These are phyloP conservation scores for Pseudonitzschia multistriata DNA, from an alignment of 108 stramenopile species.

Conservation along the genomic window DNA sequence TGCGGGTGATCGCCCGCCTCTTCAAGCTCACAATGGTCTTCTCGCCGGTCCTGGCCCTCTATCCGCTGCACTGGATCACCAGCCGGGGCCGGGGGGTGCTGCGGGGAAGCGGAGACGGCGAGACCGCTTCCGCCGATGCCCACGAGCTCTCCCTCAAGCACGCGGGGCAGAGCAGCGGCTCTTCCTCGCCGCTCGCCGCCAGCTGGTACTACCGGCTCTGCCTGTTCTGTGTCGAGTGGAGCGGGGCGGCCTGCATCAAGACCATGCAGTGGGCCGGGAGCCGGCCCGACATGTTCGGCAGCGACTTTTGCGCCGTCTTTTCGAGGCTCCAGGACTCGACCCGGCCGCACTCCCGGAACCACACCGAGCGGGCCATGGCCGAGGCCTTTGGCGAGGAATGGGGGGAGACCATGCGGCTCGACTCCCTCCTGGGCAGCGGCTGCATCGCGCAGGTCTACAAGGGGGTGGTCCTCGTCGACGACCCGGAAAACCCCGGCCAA, in stretches of 20 bases:
- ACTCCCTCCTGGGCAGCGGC: slow-evolving; percentile 56
- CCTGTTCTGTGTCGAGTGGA: slow-evolving; percentile 41
- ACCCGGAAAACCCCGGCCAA: slow-evolving; percentile 3
- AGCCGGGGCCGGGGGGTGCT: background rate
- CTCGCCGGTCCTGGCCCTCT: slow-evolving; percentile 46
- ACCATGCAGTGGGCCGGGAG: slow-evolving; percentile 72
- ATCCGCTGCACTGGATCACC: slow-evolving; percentile 30
- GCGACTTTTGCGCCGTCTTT: slow-evolving; percentile 57
- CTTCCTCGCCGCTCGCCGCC: background rate
- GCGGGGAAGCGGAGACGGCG: background rate
- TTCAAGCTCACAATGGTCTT: slow-evolving; percentile 40
- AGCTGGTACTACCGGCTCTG: slow-evolving; percentile 42
- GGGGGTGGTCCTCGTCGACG: slow-evolving; percentile 18
- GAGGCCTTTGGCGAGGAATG: slow-evolving; percentile 64
- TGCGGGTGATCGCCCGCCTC: slow-evolving; percentile 27
- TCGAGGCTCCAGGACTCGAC: slow-evolving; percentile 61
- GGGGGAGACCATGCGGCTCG: slow-evolving; percentile 37
- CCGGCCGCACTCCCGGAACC: slow-evolving; percentile 50
- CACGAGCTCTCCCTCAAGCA: slow-evolving; percentile 26
- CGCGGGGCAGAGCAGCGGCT: background rate
- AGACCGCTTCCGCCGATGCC: slow-evolving; percentile 20
- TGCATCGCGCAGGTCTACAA: slow-evolving; percentile 77
- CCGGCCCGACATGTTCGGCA: slow-evolving; percentile 65
- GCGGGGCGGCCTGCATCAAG: slow-evolving; percentile 61
- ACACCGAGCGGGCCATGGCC: slow-evolving; percentile 45